phyloP scores from a whole-genome alignment of 805 yeast genomes.

The Ogataea trehalophila region DNA sequence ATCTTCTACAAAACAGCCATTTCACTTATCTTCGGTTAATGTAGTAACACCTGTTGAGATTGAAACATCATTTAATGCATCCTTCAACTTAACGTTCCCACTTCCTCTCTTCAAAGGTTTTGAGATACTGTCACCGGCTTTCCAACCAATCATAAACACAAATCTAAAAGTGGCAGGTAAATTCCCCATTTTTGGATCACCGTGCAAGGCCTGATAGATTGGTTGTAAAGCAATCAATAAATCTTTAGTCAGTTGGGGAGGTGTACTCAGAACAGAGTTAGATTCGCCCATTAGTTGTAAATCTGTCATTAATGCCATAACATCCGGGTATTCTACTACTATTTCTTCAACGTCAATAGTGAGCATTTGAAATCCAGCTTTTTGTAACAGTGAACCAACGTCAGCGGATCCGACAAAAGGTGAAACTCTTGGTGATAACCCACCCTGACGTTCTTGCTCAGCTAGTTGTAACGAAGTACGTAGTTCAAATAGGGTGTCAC shows the following conservation, averaged over 20 bases:
- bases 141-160: constrained; percentile 88
- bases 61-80: constrained; percentile 36
- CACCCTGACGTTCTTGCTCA: constrained; percentile 74
- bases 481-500: constrained; percentile 79
- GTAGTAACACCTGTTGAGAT: constrained; percentile 3
- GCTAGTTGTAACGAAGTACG: constrained; percentile 78
- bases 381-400: constrained; percentile 64
- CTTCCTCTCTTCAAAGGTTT: constrained; percentile 70
- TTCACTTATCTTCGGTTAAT: constrained; percentile 14
- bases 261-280: constrained; percentile 44
- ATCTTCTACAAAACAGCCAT: background rate
- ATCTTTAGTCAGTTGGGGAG: constrained; percentile 49
- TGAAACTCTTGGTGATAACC: constrained; percentile 74
- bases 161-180: constrained; percentile 80
- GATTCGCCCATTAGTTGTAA: constrained; percentile 82
- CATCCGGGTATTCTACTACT: constrained; percentile 72
- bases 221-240: constrained; percentile 71
- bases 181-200: constrained; percentile 44
- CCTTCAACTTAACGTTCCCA: constrained; percentile 64
- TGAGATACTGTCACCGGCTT: constrained; percentile 63
- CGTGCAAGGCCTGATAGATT: constrained; percentile 67
- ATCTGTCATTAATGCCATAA: constrained; percentile 62
- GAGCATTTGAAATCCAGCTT: constrained; percentile 73
- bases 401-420: constrained; percentile 79
- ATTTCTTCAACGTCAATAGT: constrained; percentile 84